Conservation (phyloP, 1,139 yeast genomes). For the Geotrichum klebahnii region DNA sequence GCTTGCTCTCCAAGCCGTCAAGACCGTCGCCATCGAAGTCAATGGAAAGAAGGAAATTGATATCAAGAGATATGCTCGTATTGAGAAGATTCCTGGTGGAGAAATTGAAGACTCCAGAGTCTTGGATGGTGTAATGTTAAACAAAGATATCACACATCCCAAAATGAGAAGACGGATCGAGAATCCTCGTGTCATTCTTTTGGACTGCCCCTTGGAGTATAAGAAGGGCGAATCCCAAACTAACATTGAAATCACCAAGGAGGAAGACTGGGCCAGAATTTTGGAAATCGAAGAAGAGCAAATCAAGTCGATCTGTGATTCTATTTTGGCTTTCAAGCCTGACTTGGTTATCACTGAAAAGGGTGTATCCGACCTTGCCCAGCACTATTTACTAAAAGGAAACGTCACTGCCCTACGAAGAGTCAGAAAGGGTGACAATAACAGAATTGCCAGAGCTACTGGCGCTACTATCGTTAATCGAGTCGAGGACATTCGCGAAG, state of each 20-base stretch:
- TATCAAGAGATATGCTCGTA: constrained; percentile 84
- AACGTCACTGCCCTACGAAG: constrained; percentile 92
- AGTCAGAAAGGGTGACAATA: constrained; percentile 91
- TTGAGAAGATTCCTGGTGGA: constrained; percentile 97
- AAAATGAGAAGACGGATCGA: constrained; percentile 88
- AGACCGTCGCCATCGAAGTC: constrained; percentile 67
- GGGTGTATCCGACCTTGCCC: constrained; percentile 97
- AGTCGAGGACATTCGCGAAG: constrained; percentile 86
- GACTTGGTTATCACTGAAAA: constrained; percentile 95
- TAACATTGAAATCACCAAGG: constrained; percentile 93
- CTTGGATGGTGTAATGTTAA: constrained; percentile 85
- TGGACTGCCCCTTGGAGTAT: constrained; percentile 96
- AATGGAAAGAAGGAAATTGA: constrained; percentile 77
- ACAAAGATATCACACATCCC: constrained; percentile 97
- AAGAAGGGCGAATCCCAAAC: constrained; percentile 99
- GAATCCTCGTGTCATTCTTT: constrained; percentile 80
- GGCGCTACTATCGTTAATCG: constrained; percentile 97
- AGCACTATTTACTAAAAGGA: constrained; percentile 89
- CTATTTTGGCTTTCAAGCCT: constrained; percentile 79
- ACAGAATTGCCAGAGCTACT: constrained; percentile 93
- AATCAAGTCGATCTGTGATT: constrained; percentile 81
- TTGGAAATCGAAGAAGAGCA: constrained; percentile 98
- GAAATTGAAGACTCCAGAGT: constrained; percentile 87
- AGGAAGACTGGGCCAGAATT: constrained; percentile 93
- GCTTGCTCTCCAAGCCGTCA: constrained; percentile 82